phyloP scores from a whole-genome alignment of 768 basidiomycete species.

The Arthromyces matolae region DNA sequence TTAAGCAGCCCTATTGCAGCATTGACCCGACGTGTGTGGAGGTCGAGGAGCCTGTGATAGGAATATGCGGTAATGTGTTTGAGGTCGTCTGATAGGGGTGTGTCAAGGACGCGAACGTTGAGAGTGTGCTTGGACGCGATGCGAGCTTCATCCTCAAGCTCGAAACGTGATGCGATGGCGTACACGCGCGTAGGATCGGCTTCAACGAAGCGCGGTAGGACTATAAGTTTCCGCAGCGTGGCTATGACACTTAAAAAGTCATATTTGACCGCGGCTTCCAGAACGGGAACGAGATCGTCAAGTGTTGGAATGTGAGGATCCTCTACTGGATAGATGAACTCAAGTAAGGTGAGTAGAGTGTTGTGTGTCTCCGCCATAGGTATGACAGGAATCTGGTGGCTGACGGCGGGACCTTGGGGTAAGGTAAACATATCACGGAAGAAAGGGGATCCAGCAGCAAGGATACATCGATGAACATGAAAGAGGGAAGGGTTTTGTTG shows the following conservation, averaged over 20 bases:
- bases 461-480: conserved; percentile 57
- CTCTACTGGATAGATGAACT: conserved; percentile 58
- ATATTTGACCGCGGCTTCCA: conserved; percentile 61
- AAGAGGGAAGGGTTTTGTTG: conserved; percentile 42
- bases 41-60: conserved; percentile 59
- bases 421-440: conserved; percentile 67
- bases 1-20: conserved; percentile 47
- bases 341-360: conserved; percentile 48
- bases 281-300: conserved; percentile 48
- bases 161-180: conserved; percentile 64
- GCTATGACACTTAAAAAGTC: conserved; percentile 47
- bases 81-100: conserved; percentile 58
- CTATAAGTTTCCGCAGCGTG: conserved; percentile 47
- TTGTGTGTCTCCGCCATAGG: conserved; percentile 50
- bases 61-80: conserved; percentile 65
- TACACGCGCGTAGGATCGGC: conserved; percentile 58
- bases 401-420: conserved; percentile 39
- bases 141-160: conserved; percentile 59
- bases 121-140: conserved; percentile 61
- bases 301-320: conserved; percentile 49
- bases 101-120: conserved; percentile 46
- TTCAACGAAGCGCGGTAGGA: conserved; percentile 46
- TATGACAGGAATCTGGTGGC: conserved; percentile 39
- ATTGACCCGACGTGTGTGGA: conserved; percentile 51
- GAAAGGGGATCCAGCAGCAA: conserved; percentile 62